phyloP scores from a whole-genome alignment of 768 basidiomycete species.

The Suillus subaureus region DNA sequence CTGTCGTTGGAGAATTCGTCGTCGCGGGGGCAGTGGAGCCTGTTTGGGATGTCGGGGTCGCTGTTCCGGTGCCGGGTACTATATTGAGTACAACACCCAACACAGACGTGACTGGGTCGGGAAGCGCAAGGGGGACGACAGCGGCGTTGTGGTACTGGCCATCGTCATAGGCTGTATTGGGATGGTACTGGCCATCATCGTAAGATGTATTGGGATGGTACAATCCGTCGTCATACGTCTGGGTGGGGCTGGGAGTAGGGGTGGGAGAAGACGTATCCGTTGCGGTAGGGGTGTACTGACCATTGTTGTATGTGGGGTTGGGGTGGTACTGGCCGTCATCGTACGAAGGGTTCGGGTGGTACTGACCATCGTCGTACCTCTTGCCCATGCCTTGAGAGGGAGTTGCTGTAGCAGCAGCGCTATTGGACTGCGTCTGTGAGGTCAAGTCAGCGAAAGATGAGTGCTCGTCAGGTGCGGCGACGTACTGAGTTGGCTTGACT shows the following conservation, averaged over 20 bases:
- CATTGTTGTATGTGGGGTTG: conserved; percentile 23
- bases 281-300: conserved; percentile 3
- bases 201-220: conserved; percentile 12
- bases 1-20: not conserved
- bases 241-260: not conserved
- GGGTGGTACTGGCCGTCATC: conserved; percentile 28
- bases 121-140: not conserved
- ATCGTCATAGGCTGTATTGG: conserved; percentile 1
- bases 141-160: conserved; percentile 9
- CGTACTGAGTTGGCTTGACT: not conserved
- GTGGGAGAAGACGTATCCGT: not conserved
- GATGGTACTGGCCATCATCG: conserved; percentile 14
- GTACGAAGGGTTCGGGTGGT: conserved; percentile 7
- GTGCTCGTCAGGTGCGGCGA: not conserved
- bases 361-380: conserved; percentile 18
- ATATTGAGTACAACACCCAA: too few species aligned
- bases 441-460: not conserved
- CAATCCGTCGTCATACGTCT: conserved; percentile 13
- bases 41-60: not conserved
- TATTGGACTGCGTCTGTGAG: not conserved
- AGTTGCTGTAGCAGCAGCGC: not conserved
- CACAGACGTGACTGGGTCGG: not conserved
- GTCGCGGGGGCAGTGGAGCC: not conserved
- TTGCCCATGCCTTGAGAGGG: conserved; percentile 3
- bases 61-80: too few species aligned